Percentiles rank a stretch among this genome's conserved stretches.
phyloP scores from a whole-genome alignment of 2,329 filamentous ascomycete genomes.

The Aphanocladium album region DNA sequence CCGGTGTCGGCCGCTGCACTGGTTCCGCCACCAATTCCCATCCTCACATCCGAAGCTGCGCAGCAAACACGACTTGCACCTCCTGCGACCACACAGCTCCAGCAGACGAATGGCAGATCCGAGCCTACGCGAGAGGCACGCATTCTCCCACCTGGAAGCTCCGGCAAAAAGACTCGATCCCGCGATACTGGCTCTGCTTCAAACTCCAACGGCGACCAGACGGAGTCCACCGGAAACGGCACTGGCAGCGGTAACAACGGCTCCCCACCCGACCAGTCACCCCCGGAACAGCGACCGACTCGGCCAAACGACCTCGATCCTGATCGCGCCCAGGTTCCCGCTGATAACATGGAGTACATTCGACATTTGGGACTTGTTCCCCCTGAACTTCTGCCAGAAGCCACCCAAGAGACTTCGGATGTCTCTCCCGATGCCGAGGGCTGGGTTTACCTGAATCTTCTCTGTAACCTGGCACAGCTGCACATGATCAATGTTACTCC shows the following conservation, averaged over 20 bases:
- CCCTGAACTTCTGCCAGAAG: slow-evolving; percentile 46
- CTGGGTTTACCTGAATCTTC: slow-evolving; percentile 78
- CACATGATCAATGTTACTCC: slow-evolving; percentile 80
- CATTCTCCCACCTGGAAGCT: slow-evolving; percentile 35
- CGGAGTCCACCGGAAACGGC: slow-evolving; percentile 36
- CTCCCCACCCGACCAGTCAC: slow-evolving; percentile 34
- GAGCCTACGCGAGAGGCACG: slow-evolving; percentile 44
- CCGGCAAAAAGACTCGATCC: slow-evolving; percentile 36
- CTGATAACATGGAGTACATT: slow-evolving; percentile 76
- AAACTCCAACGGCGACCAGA: slow-evolving; percentile 44
- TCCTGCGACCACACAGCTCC: neutral
- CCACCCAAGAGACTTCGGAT: slow-evolving; percentile 34
- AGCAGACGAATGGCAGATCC: neutral
- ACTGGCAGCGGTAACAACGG: slow-evolving; percentile 31
- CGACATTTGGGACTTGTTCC: slow-evolving; percentile 65
- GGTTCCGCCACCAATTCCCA: neutral
- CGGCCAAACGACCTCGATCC: slow-evolving; percentile 72
- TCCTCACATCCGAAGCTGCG: neutral
- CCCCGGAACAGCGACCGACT: slow-evolving; percentile 70
- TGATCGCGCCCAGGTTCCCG: slow-evolving; percentile 67
- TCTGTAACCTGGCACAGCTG: slow-evolving; percentile 76
- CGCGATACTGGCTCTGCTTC: slow-evolving; percentile 41
- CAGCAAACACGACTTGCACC: neutral
- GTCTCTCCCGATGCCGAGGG: slow-evolving; percentile 61
- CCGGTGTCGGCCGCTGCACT: neutral